A percentile compares a stretch with the other conserved stretches of the same genome.
Evolutionary conservation across 1,284 basidiomycete species (phyloP).

Genomic region (Sporisorium sorghi): DNA sequence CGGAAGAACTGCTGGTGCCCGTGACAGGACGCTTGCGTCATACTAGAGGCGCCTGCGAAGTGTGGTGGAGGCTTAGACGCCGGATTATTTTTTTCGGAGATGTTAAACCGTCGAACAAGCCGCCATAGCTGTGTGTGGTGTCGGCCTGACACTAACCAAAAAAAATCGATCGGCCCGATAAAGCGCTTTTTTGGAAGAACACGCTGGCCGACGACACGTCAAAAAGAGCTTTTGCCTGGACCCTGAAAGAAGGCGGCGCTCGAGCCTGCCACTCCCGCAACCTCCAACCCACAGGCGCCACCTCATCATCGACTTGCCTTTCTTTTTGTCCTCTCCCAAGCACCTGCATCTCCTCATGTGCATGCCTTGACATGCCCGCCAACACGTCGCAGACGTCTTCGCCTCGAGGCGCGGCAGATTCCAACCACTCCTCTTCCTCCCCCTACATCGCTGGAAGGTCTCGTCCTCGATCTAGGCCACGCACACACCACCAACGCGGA

Average conservation of each 20-base stretch:
- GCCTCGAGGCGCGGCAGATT: conserved; percentile 43
- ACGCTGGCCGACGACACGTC: conserved; percentile 13
- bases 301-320: too few species aligned
- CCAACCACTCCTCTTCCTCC: conserved; percentile 14
- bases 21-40: conserved; percentile 43
- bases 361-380: conserved; percentile 31
- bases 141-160: too few species aligned
- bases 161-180: background rate
- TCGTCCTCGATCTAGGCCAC: conserved; percentile 20
- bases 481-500: conserved; percentile 15
- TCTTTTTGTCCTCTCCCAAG: background rate
- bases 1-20: conserved; percentile 6
- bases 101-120: conserved; percentile 5
- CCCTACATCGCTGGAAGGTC: conserved; percentile 28
- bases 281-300: conserved; percentile 4
- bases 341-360: conserved; percentile 1
- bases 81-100: background rate
- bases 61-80: conserved; percentile 31
- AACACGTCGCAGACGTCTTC: conserved; percentile 33
- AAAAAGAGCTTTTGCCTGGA: background rate
- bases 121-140: too few species aligned
- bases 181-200: conserved; percentile 17
- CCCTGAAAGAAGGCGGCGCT: conserved; percentile 12
- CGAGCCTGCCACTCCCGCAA: background rate
- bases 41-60: conserved; percentile 11